phyloP scores from a whole-genome alignment of 2,329 filamentous ascomycete genomes.

The Fusarium sp. region DNA sequence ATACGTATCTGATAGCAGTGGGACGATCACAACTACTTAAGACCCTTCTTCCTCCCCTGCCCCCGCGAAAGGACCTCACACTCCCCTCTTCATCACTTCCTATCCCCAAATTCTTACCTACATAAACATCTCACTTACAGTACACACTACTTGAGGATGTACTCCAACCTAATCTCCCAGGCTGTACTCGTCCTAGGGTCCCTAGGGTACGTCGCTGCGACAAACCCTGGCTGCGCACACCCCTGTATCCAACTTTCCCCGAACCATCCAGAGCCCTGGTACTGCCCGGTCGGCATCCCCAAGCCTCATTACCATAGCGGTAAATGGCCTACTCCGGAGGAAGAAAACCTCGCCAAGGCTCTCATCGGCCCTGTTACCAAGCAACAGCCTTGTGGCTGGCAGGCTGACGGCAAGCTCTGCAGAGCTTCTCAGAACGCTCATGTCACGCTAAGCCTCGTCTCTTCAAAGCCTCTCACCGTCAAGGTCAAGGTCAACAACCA shows the following conservation, averaged over 20 bases:
- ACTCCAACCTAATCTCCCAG: neutral
- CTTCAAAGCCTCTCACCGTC: neutral
- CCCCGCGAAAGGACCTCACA: rapidly evolving
- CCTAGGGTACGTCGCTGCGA: neutral
- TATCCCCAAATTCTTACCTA: neutral
- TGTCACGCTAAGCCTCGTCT: neutral
- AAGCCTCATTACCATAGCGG: neutral
- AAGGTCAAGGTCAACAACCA: neutral
- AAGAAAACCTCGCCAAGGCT: neutral
- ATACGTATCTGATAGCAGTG: neutral
- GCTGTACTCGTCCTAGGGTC: neutral
- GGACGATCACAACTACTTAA: neutral
- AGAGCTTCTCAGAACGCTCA: neutral
- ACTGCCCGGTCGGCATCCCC: neutral
- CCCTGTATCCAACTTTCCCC: neutral
- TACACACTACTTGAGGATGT: neutral
- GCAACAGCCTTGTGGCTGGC: neutral
- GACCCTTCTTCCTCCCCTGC: neutral
- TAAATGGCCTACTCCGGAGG: neutral
- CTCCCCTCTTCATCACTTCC: neutral
- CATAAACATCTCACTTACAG: rapidly evolving
- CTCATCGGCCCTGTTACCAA: neutral
- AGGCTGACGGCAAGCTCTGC: neutral
- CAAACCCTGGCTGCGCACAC: neutral
- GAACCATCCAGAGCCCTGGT: neutral